phyloP scores from a whole-genome alignment of 164 flowering plant species.

The Santalum album region DNA sequence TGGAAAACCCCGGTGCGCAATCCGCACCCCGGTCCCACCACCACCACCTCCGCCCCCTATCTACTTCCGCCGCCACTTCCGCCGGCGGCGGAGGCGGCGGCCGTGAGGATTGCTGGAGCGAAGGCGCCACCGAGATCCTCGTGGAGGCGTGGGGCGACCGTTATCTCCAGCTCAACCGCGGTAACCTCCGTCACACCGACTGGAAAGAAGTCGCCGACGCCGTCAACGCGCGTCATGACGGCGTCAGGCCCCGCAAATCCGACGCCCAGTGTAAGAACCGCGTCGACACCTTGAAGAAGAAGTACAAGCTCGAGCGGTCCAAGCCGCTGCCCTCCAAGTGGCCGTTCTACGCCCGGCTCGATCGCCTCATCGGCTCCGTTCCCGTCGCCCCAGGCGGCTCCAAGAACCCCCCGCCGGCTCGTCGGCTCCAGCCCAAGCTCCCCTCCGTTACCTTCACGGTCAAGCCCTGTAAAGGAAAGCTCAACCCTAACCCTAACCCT shows the following conservation, averaged over 20 bases:
- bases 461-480: slow-evolving; percentile 2
- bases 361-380: slow-evolving; percentile 39
- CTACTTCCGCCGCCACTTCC: neutral
- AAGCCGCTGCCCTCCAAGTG: slow-evolving; percentile 37
- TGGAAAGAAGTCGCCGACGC: slow-evolving; percentile 2
- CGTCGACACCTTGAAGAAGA: slow-evolving; percentile 50
- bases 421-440: neutral
- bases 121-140: neutral
- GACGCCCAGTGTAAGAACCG: slow-evolving; percentile 6
- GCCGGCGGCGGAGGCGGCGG: neutral
- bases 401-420: neutral
- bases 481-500: slow-evolving; percentile 7
- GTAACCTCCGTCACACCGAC: slow-evolving; percentile 2
- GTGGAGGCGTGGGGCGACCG: slow-evolving; percentile 2
- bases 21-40: slow-evolving; percentile 1
- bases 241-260: neutral
- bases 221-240: neutral
- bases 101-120: slow-evolving; percentile 4
- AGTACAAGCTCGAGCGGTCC: slow-evolving; percentile 56
- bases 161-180: slow-evolving; percentile 1
- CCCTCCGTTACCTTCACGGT: slow-evolving; percentile 13
- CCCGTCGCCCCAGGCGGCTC: neutral
- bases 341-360: slow-evolving; percentile 49
- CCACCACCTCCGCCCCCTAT: neutral
- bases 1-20: no score